These are phyloP conservation scores for Acanthamoeba lenticulata DNA, from an alignment of 208 protist genomes.

Conservation along the genomic window DNA sequence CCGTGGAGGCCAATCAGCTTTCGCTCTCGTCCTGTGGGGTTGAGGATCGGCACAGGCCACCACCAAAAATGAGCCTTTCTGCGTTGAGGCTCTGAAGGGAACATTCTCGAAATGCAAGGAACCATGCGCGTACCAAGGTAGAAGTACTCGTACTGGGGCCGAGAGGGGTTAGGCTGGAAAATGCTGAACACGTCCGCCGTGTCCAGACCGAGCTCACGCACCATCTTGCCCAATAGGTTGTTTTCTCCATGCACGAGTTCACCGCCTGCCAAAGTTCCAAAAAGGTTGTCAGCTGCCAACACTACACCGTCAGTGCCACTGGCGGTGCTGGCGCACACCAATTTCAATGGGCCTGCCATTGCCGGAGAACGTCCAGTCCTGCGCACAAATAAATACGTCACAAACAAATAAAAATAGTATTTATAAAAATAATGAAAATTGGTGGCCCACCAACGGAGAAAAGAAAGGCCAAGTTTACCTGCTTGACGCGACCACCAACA, in stretches of 20 bases:
- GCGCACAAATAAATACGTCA: not conserved
- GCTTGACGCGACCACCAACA: not conserved
- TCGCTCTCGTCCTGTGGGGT: not conserved
- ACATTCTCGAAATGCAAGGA: not conserved
- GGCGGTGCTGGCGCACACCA: not conserved
- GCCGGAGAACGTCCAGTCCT: slow-evolving; percentile 31
- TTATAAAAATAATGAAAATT: not conserved
- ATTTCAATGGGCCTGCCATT: slow-evolving; percentile 36
- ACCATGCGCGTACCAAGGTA: not conserved
- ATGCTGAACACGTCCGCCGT: slow-evolving; percentile 28
- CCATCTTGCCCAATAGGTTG: slow-evolving; percentile 34
- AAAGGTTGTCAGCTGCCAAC: not conserved
- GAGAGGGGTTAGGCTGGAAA: slow-evolving; percentile 14
- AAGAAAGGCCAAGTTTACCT: not conserved
- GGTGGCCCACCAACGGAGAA: not conserved
- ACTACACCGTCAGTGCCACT: not conserved
- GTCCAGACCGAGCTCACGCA: slow-evolving; percentile 2
- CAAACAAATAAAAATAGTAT: not conserved
- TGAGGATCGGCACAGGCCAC: not conserved
- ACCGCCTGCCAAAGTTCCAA: not conserved
- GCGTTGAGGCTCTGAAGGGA: no score
- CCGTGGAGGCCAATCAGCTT: slow-evolving; percentile 40
- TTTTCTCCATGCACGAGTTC: slow-evolving; percentile 21
- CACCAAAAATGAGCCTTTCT: not conserved
- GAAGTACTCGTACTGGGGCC: not conserved